Evolutionary conservation across 352 stramenopile species (phyloP).

Genomic region (Pythium rishiriense): DNA sequence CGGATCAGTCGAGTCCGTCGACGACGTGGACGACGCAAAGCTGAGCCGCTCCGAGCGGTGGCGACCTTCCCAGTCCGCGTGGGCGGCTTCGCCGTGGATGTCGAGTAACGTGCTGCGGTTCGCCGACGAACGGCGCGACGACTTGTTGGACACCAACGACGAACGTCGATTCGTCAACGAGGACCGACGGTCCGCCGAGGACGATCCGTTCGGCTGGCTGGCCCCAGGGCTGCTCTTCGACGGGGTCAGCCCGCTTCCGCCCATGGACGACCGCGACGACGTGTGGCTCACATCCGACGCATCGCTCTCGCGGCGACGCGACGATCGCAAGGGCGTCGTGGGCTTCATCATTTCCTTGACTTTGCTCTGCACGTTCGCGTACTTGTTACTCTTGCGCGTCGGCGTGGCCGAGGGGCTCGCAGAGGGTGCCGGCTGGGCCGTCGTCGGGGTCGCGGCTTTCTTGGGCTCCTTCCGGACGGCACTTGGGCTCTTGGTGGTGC

Average conservation of each 20-base stretch:
- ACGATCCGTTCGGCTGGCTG: conserved; percentile 10
- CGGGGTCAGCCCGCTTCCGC: background rate
- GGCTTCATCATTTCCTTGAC: conserved; percentile 35
- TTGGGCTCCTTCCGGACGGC: conserved; percentile 13
- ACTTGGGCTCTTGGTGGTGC: conserved; percentile 23
- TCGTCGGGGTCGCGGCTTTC: conserved; percentile 2
- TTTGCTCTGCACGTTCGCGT: conserved; percentile 57
- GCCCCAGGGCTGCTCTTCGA: background rate
- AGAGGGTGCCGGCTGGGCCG: background rate
- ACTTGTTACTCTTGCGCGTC: conserved; percentile 37
- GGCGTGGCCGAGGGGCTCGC: background rate
- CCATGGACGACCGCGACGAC: conserved; percentile 5
- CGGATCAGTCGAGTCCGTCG: conserved; percentile 33
- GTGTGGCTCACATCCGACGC: conserved; percentile 7
- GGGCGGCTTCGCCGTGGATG: conserved; percentile 15
- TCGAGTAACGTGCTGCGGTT: conserved; percentile 7
- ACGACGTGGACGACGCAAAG: conserved; percentile 31
- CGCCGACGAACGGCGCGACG: conserved; percentile 7
- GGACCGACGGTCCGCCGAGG: conserved; percentile 23
- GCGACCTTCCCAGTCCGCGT: conserved; percentile 26
- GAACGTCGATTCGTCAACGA: conserved; percentile 19
- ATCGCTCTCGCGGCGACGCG: conserved; percentile 7
- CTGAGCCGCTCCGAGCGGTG: conserved; percentile 21
- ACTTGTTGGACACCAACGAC: conserved; percentile 16
- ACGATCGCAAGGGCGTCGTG: background rate